Conservation (phyloP, 2,329 filamentous ascomycete genomes). For the Magnaporthiopsis rhizophila region DNA sequence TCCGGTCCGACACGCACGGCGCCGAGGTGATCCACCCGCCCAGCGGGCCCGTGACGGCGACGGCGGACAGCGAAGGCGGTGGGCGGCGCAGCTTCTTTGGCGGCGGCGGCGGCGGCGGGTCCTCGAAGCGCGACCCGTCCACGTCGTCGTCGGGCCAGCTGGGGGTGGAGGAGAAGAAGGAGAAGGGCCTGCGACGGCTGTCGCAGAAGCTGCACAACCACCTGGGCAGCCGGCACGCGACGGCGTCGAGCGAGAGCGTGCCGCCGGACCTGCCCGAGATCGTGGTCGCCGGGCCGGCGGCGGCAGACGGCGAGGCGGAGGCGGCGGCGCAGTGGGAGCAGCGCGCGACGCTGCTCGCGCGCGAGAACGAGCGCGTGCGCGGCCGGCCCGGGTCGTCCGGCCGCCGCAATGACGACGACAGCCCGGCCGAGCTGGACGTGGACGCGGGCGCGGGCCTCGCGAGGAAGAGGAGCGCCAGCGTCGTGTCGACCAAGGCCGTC, state of each 20-base stretch:
- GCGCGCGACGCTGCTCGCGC: constrained; percentile 80
- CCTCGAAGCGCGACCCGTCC: constrained; percentile 38
- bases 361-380: constrained; percentile 44
- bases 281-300: constrained; percentile 43
- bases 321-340: constrained; percentile 73
- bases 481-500: constrained; percentile 42
- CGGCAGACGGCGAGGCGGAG: constrained; percentile 35
- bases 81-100: constrained; percentile 21
- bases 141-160: constrained; percentile 22
- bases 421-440: constrained; percentile 21
- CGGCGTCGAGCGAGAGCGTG: constrained; percentile 64
- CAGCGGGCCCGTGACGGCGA: constrained; percentile 17
- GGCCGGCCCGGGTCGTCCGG: constrained; percentile 33
- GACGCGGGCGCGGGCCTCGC: constrained; percentile 14
- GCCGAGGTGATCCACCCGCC: constrained; percentile 74
- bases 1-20: constrained; percentile 74
- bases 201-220: constrained; percentile 62
- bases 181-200: constrained; percentile 36
- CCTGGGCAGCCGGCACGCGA: constrained; percentile 41
- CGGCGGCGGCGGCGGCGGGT: constrained; percentile 22
- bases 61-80: constrained; percentile 15
- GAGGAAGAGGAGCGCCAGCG: constrained; percentile 14
- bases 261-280: constrained; percentile 76
- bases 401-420: constrained; percentile 12
- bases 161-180: constrained; percentile 27